Evolutionary conservation across 2,329 filamentous ascomycete genomes (phyloP), one percentile per base, ranked within the genome.

Genomic region (Teratosphaeria pseudoeucalypti): DNA sequence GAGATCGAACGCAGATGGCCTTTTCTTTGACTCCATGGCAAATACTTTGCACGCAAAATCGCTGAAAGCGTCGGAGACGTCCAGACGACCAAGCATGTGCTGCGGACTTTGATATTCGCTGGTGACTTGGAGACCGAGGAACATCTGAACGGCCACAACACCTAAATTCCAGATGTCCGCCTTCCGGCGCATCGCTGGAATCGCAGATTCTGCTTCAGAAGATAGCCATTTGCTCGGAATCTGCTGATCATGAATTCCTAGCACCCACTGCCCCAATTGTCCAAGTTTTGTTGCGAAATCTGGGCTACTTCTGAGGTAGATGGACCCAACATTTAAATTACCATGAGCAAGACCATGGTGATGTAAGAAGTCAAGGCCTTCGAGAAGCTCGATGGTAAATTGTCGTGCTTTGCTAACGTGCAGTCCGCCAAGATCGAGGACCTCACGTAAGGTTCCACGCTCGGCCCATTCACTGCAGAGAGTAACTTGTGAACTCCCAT

Each of bases 101-200:
- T 82, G 83, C 1, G 92, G 92, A 0, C 90, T 95, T 16, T 86
- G 85, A 72, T 94, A 92, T 60, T 86, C 88, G 61, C 87, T 81
- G 19, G 88, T 79, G 6, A 90, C 83, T 64, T 90, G 85, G 37
- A 90, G 79, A 2, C 94, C 94, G 71, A 96, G 92, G 3, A 94
- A 82, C 90, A 97, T 96, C 72, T 99, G 92, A 47, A 96, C 74
- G 66, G 96, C 89, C 5, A 96, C 83, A 34, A 96, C 84, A 4
- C 94, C 94, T 67, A 99, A 85, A 65, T 96, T 89, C 94, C 94
- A 99, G 9, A 97, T 84, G 71, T 97, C 94, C 0, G 90, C 90
- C 72, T 96, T 96, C 67, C 75, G 87, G 72, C 87, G 60, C 6
- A 53, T 37, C 26, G 56, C 26, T 12, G 54, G 52, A 2, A 55